Percentiles rank a stretch among this genome's conserved stretches.
Evolutionary conservation across 305 asterid species (phyloP).

Genomic region (Andrographis paniculata): DNA sequence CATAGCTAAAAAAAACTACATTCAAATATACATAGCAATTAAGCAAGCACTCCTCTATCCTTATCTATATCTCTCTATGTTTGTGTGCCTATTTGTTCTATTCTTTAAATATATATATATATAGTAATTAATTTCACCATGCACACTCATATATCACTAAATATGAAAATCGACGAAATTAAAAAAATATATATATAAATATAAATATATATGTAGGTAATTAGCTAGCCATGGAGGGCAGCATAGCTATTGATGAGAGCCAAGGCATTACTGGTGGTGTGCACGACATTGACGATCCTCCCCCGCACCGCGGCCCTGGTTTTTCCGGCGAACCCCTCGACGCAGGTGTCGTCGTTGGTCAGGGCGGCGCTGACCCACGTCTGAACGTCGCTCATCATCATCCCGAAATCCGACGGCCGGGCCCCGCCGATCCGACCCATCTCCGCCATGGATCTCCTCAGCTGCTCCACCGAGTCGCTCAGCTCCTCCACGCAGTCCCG

Average conservation of each 20-base stretch:
- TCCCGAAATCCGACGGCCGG: slow-evolving; percentile 18
- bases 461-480: slow-evolving; percentile 28
- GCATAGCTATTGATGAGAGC: slow-evolving; percentile 42
- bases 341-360: slow-evolving; percentile 53
- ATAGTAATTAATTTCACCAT: too few relatives aligned
- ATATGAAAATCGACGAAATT: too few relatives aligned
- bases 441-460: slow-evolving; percentile 29
- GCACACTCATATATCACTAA: too few relatives aligned
- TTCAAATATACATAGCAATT: too few relatives aligned
- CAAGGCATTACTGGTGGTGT: slow-evolving; percentile 48
- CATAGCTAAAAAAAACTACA: too few relatives aligned
- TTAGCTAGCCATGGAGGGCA: slow-evolving; percentile 21
- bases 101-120: too few relatives aligned
- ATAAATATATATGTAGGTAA: too few relatives aligned
- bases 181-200: too few relatives aligned
- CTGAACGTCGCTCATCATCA: slow-evolving; percentile 34
- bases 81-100: too few relatives aligned
- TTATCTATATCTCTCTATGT: too few relatives aligned
- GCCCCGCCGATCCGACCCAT: slow-evolving; percentile 22
- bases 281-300: slow-evolving; percentile 33
- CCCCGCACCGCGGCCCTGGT: slow-evolving; percentile 27
- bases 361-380: slow-evolving; percentile 60
- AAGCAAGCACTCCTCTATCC: too few relatives aligned
- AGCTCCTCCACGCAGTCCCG: slow-evolving; percentile 46
- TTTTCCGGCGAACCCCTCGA: slow-evolving; percentile 36